Conservation (phyloP, 228 moss, liverwort and hornwort genomes). For the Sphagnum magellanicum region DNA sequence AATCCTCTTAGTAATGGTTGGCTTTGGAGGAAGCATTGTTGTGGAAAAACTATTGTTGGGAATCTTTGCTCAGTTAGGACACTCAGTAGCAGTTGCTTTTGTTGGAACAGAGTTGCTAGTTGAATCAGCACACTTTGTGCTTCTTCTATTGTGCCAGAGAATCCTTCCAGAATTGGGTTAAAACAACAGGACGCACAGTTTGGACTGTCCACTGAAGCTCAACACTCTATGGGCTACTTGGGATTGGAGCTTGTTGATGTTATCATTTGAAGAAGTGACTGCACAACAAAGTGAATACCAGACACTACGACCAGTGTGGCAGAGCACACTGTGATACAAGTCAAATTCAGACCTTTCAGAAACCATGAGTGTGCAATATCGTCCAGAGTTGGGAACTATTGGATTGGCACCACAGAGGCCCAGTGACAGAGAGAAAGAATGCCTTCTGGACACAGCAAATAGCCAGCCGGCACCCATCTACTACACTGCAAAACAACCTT, state of each 20-base stretch:
- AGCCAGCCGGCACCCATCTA: constrained; percentile 28
- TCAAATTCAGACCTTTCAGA: background rate
- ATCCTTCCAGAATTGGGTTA: too few relatives aligned
- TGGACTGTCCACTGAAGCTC: too few relatives aligned
- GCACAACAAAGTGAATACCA: background rate
- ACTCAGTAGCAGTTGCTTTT: too few relatives aligned
- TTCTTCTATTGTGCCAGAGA: too few relatives aligned
- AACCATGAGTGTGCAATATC: constrained; percentile 60
- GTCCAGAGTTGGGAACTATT: constrained; percentile 50
- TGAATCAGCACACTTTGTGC: too few relatives aligned
- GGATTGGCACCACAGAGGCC: constrained; percentile 37
- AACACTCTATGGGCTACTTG: background rate
- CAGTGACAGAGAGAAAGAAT: constrained; percentile 26
- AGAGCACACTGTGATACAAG: background rate
- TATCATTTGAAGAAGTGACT: background rate
- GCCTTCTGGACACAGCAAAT: constrained; percentile 35
- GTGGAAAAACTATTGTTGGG: too few relatives aligned
- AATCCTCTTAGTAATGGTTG: too few relatives aligned
- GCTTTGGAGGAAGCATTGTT: too few relatives aligned
- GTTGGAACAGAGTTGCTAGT: too few relatives aligned
- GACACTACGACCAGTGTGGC: background rate
- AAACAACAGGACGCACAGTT: too few relatives aligned
- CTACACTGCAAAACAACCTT: constrained; percentile 10
- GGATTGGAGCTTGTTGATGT: background rate
- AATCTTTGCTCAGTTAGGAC: too few relatives aligned